Base-by-base conservation (phyloP, 129 eudicot genomes). In the Heracleum sosnowskyi region DNA sequence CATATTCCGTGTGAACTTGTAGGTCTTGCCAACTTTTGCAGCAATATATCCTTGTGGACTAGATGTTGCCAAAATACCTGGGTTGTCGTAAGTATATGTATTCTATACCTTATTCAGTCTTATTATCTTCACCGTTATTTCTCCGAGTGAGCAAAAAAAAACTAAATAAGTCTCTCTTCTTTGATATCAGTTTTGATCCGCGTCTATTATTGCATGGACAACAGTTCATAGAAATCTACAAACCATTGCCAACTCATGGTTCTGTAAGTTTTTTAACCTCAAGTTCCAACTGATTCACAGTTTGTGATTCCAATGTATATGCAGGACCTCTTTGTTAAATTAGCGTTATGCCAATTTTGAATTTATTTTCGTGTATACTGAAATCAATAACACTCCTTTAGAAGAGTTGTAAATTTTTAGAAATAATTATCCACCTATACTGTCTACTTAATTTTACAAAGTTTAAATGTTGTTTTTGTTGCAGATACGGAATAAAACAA, bases 11-110 rank as follows among this genome's bases (percentile, higher is more conserved):
- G 24, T 60, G 29, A 69, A 35, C 76, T 44, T 77, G 72, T 82
- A 95, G 98, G 98, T 95, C 46, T 87, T 90, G 88, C 98, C 98
- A 74, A 95, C 98, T 69, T 95, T 95, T 86, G 88, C 96, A 70
- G 91, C 96, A 51, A 63, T 95, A 76, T 90, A 89, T 80, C 49
- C 91, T 82, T 28, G 11, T 78, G 87, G 81, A 64, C 42, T 86
- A 4, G 44, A 85, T 73, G 46, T 95, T 37, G 81, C 66, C 2
- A 45, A 81, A 41, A 77, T 95, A 26, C 97, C 97, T 24, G 93
- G 98, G 75, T 81, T 95, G 81, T 69, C 51, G 98, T 95, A 84
- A 88, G 96, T 88, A 60, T 47, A 40, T 84, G 9, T 44, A 44
- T 44, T 42, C 18, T 24, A 42, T 74, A 44, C 22, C 26, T 12